Base-by-base conservation (phyloP, 345 rosid species). In the Acer yangbiense region DNA sequence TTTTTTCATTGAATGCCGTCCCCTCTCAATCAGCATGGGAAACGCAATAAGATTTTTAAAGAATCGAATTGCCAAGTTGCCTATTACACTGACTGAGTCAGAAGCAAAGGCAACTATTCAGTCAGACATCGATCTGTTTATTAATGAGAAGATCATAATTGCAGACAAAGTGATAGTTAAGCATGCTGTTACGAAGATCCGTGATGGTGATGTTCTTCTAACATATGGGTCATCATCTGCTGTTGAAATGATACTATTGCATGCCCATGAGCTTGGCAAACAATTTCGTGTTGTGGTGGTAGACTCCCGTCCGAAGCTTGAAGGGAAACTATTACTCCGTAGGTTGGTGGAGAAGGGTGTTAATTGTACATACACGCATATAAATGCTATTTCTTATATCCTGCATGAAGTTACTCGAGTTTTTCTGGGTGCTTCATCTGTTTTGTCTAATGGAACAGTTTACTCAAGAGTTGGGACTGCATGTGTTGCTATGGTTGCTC, bases 381-480 rank as follows among this genome's bases (percentile, higher is more conserved):
- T 96, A 79, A 96, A 94, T 76, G 97, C 99, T 39, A 82, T 94
- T 78, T 94, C 99, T 44, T 96, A 93, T 76, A 87, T 94, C 83
- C 94, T 96, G 94, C 97, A 92, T 81, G 99, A 96, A 87, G 98
- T 89, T 77, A 92, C 97, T 76, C 85, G 88, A 78, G 99, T 96
- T 75, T 91, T 96, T 87, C 73, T 96, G 81, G 99, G 98, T 17
- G 98, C 99, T 20, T 90, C 97, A 18, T 93, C 99, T 7, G 93
- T 96, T 80, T 85, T 96, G 86, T 94, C 97, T n/a, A 96, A 94
- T 82, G 98, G 98, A 77, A 94, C 99, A 17, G 93, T 94, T 61
- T 96, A 89, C 82, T 96, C 99, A 0, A 89, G 98, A 74, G 98
- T 92, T 18, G 99, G 99, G 66, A 94, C 99, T 58, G 98, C 99